phyloP scores from a whole-genome alignment of 176 grass and related monocot species.

The Chloris gayana region DNA sequence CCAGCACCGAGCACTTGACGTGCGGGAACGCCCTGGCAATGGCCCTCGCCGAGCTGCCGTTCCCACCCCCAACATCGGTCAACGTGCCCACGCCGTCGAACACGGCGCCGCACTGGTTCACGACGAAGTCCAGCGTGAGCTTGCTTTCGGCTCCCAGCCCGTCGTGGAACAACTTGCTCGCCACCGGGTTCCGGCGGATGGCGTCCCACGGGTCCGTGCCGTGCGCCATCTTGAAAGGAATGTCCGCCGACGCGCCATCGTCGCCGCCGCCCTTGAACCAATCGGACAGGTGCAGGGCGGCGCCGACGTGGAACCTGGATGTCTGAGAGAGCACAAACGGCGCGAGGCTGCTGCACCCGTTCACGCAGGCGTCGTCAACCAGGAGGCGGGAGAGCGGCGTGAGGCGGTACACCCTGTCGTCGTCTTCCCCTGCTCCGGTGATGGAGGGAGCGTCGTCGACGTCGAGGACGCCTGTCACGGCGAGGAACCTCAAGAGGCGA shows the following conservation, averaged over 20 bases:
- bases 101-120: not conserved
- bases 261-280: slow-evolving; percentile 31
- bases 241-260: not conserved
- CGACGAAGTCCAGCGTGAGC: not conserved
- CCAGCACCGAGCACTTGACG: slow-evolving; percentile 46
- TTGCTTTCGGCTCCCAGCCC: not conserved
- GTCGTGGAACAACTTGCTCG: slow-evolving; percentile 22
- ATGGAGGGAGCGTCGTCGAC: not conserved
- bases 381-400: slow-evolving; percentile 42
- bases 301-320: not conserved
- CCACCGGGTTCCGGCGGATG: not conserved
- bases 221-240: slow-evolving; percentile 13
- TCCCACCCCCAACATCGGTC: slow-evolving; percentile 46
- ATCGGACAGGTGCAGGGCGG: not conserved
- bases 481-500: slow-evolving; percentile 53
- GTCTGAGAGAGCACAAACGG: slow-evolving; percentile 21
- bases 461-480: not conserved
- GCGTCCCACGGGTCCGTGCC: slow-evolving; percentile 9
- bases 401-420: slow-evolving; percentile 31
- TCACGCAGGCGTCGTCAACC: not conserved
- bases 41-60: slow-evolving; percentile 8
- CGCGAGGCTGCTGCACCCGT: not conserved
- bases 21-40: slow-evolving; percentile 37
- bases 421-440: not conserved
- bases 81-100: slow-evolving; percentile 27